Conservation (phyloP, 805 yeast species). For the Saccharomycopsis oosterbeekiorum region DNA sequence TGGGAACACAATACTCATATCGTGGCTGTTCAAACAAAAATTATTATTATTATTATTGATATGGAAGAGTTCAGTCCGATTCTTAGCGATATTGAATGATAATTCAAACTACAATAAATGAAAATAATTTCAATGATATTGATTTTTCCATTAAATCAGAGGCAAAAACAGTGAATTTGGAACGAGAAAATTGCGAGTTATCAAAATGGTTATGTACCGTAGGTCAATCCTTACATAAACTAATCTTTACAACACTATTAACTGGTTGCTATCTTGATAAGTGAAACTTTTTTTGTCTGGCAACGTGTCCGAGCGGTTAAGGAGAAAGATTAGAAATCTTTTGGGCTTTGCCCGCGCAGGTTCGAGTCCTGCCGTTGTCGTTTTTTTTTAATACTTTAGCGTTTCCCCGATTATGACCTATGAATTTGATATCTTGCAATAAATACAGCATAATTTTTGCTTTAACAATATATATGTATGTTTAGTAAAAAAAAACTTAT, state of each 20-base stretch:
- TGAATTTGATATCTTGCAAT: too few species aligned
- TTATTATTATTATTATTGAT: too few species aligned
- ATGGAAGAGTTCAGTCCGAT: neutral
- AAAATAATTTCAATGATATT: too few species aligned
- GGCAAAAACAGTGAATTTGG: neutral
- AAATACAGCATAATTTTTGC: too few species aligned
- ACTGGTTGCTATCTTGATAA: neutral
- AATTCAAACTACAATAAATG: too few species aligned
- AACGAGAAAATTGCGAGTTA: neutral
- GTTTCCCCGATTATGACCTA: neutral
- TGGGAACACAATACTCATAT: neutral
- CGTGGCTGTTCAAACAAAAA: neutral
- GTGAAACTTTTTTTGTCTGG: neutral
- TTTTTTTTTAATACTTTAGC: conserved; percentile 23
- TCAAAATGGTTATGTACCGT: neutral
- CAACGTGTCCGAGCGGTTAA: conserved; percentile 34
- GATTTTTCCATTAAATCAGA: neutral
- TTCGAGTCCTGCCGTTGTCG: conserved; percentile 73
- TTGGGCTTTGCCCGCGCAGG: conserved; percentile 55
- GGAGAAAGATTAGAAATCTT: conserved; percentile 37
- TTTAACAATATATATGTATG: neutral
- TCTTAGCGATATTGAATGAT: neutral
- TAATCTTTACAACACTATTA: neutral
- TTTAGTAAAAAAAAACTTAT: too few species aligned
- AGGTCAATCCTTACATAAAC: neutral